A percentile compares a stretch with the other conserved stretches of the same genome.
phyloP scores from a whole-genome alignment of 2,329 filamentous ascomycete species.

The Curvularia eragrostidis region DNA sequence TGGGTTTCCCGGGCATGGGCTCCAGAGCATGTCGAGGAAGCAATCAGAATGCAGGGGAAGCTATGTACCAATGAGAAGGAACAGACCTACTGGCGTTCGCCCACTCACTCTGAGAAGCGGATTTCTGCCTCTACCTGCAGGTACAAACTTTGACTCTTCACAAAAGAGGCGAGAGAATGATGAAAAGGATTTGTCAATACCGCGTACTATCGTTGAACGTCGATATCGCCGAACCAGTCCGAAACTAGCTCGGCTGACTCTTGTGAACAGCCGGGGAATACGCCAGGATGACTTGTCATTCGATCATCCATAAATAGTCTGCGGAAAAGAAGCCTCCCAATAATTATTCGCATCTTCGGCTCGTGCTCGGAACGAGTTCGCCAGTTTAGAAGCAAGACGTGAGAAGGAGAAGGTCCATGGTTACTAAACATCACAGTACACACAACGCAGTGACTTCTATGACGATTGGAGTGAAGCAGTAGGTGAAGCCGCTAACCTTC shows the following conservation, averaged over 20 bases:
- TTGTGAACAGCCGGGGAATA: not conserved
- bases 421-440: not conserved
- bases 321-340: slow-evolving; percentile 1
- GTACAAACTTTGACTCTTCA: not conserved
- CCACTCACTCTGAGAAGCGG: slow-evolving; percentile 17
- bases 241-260: not conserved
- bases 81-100: not conserved
- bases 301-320: not conserved
- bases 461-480: not conserved
- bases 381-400: slow-evolving; percentile 1
- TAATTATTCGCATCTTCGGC: slow-evolving; percentile 23
- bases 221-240: not conserved
- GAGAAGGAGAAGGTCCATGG: not conserved
- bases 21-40: slow-evolving; percentile 1
- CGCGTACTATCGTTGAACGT: not conserved
- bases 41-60: not conserved
- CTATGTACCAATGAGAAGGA: not conserved
- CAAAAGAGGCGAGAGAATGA: not conserved
- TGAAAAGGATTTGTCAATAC: not conserved
- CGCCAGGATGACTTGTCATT: not conserved
- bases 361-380: slow-evolving; percentile 8
- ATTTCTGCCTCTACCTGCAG: slow-evolving; percentile 11
- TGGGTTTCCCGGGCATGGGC: slow-evolving; percentile 23
- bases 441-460: not conserved
- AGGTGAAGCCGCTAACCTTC: not conserved